These are phyloP conservation scores for Trichoderma oligosporum DNA, from an alignment of 2,329 filamentous ascomycete genomes.

Conservation along the genomic window DNA sequence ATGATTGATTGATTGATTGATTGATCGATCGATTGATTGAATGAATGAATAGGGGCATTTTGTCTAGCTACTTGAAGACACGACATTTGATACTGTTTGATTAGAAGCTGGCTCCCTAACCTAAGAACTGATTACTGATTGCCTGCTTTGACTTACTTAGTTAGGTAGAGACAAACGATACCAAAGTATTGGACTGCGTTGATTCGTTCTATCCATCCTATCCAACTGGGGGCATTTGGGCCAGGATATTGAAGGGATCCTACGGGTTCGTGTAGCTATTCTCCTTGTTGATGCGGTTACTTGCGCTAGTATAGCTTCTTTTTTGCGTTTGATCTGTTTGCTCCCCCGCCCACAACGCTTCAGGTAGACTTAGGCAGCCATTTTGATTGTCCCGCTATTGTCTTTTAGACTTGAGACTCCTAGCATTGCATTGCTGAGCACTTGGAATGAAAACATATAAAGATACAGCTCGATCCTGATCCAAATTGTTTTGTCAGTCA, in stretches of 20 bases:
- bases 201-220: too few relatives aligned
- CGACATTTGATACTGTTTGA: too few relatives aligned
- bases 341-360: background rate
- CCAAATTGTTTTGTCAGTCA: too few relatives aligned
- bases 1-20: background rate
- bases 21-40: too few relatives aligned
- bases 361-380: background rate
- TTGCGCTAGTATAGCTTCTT: background rate
- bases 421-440: too few relatives aligned
- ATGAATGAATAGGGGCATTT: too few relatives aligned
- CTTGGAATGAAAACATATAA: background rate
- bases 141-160: background rate
- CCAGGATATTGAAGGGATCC: too few relatives aligned
- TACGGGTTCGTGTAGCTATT: background rate
- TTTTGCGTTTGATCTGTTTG: background rate
- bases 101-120: too few relatives aligned
- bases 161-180: background rate
- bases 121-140: background rate
- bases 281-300: background rate
- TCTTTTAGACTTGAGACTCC: background rate
- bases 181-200: too few relatives aligned
- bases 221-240: too few relatives aligned
- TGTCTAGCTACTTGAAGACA: too few relatives aligned
- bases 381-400: constrained; percentile 1
- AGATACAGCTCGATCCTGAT: background rate